Evolutionary conservation across 805 yeast species (phyloP), one percentile per base, ranked within the genome.

Genomic region (Martiniozyma abietophila): DNA sequence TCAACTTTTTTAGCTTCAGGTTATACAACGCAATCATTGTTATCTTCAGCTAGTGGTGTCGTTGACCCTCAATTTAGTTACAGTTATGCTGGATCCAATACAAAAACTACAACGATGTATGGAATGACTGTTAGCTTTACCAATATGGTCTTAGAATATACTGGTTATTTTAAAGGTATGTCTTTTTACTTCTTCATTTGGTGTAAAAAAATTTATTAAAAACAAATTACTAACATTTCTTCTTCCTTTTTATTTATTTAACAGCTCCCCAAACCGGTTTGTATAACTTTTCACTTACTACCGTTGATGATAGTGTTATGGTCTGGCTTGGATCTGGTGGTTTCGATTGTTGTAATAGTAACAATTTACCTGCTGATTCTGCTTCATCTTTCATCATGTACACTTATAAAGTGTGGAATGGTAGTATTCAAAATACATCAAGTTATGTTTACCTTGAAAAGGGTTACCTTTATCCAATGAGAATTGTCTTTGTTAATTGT

Each of bases 301-400:
- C 25, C 8, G 48, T 50, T 17, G 64, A 59, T 47, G 64, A 60
- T 42, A 42, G 48, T 15, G 56, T 46, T 14, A 51, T 51, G 44
- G 55, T 62, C 28, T 48, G 45, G 30, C 39, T 54, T 33, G 61
- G 60, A 27, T 51, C 52, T 8, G 49, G 45, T 35, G 56, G 56
- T 11, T 52, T 62, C 17, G 50, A 50, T 19, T 65, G 71, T 44
- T 54, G 65, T 45, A 38, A 45, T 21, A 40, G 48, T 8, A 11
- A 19, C 4, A n/a, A 20, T 10, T 15, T 24, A 8, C 35, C 32
- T n/a, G 18, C 27, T 7, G 40, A 38, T 23, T 19, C 19, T n/a
- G 31, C 38, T 8, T 31, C 30, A 10, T 18, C 24, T 3, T 35
- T 39, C 5, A 28, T 41, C 11, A 26, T 46, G 37, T 38, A 27